Evolutionary conservation across 176 grass and related monocot species (phyloP), one percentile per base, ranked within the genome.

Genomic region (Cymbopogon citratus): DNA sequence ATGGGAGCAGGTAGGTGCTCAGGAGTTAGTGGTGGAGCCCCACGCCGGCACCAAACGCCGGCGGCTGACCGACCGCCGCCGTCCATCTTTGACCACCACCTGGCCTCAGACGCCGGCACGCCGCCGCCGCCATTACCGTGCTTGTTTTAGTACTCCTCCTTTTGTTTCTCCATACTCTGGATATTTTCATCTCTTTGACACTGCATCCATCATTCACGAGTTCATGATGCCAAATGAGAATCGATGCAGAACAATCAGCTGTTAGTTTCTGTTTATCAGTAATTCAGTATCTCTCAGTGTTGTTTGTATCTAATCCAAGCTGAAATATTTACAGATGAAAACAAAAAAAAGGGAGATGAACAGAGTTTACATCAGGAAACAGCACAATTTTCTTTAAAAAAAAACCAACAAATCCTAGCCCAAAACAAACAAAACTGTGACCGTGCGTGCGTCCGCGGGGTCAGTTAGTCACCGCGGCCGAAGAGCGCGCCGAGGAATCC

Each of bases 401-500:
- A 43, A 13, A 9, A 12, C n/a, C 23, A 35, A 6, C 38, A 43
- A 61, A 45, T 49, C 14, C 15, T 18, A 18, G 15, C 5, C 73
- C 2, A 33, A 33, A 33, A 59, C 9, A 14, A 14, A 45, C 33
- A 71, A 44, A 71, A 71, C 18, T 23, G 34, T 11, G 33, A 16
- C 26, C 18, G 2, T 43, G 40, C 40, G 31, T 33, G n/a, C 31
- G 31, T 33, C 31, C 2, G 31, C 31, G 31, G 31, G 31, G 3
- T 45, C 43, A 44, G 38, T 10, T 10, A 0, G 40, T 43, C 74
- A 87, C 71, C 80, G 57, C 81, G 76, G 0, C 71, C 38, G 84
- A 92, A 81, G 71, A 92, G 43, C 12, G 71, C 65, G 7, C 65
- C 76, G 84, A 89, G 7, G 60, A 89, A 89, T 46, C 72, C 39